phyloP scores from a whole-genome alignment of 1,139 yeast species.

The Yamadazyma pseudoaaseri region DNA sequence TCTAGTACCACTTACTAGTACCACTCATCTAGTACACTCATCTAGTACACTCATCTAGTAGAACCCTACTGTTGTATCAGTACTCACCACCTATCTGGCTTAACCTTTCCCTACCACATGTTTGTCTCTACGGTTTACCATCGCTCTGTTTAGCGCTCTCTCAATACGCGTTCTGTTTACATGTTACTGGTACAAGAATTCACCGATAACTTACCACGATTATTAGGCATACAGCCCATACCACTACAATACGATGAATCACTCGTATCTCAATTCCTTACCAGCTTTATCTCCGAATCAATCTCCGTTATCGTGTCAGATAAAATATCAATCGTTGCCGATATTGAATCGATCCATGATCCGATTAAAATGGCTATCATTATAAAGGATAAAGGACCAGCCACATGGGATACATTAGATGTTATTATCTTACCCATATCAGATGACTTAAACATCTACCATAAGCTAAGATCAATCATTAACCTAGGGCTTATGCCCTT shows the following conservation, averaged over 20 bases:
- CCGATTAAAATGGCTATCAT: slow-evolving; percentile 4
- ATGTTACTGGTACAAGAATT: not conserved
- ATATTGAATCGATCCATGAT: not conserved
- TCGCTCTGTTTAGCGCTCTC: no score
- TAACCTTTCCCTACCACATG: no score
- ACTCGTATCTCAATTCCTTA: slow-evolving; percentile 4
- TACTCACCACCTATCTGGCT: no score
- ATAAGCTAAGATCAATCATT: slow-evolving; percentile 57
- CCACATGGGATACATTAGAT: slow-evolving; percentile 9
- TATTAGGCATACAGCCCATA: not conserved
- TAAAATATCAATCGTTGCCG: slow-evolving; percentile 3
- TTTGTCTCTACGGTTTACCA: no score
- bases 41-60: no score
- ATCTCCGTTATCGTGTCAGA: slow-evolving; percentile 1
- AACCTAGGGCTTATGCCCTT: slow-evolving; percentile 43
- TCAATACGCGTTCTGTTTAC: no score
- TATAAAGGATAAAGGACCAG: slow-evolving; percentile 13
- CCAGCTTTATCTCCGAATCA: slow-evolving; percentile 7
- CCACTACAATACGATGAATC: slow-evolving; percentile 1
- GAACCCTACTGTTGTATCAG: no score
- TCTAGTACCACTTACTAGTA: no score
- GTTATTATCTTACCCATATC: slow-evolving; percentile 11
- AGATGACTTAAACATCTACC: slow-evolving; percentile 37
- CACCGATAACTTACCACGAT: slow-evolving; percentile 2
- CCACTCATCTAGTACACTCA: no score